Evolutionary conservation across 225 moss, liverwort and hornwort species (phyloP), one percentile per base, ranked within the genome.

Genomic region (Lunularia cruciata): DNA sequence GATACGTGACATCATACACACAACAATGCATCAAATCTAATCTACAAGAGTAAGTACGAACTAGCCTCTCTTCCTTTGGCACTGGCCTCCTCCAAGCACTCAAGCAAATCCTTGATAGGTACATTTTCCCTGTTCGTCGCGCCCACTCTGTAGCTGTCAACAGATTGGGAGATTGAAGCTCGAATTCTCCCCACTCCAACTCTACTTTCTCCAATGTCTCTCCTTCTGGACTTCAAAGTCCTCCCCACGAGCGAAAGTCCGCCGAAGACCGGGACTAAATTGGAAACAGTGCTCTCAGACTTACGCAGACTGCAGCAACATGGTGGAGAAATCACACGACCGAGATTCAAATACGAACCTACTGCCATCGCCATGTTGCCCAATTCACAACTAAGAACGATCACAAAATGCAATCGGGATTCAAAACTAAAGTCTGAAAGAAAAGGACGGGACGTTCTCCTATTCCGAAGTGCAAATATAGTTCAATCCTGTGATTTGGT

Each of bases 11-110:
- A n/a, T n/a, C n/a, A n/a, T n/a, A n/a, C 40, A 6, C 40, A 40
- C 40, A 40, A 13, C 6, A 40, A 40, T 40, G 40, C 40, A 40
- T 40, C 13, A 6, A 40, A 13, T 13, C 6, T 40, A 40, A 40
- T 40, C n/a, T n/a, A n/a, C n/a, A n/a, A n/a, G n/a, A 2, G 30
- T 3, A 43, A 45, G 45, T n/a, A n/a, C n/a, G 20, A 33, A 79
- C 81, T 78, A 39, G 83, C 94, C 94, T 89, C 86, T 20, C 82
- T 72, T 68, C 91, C 94, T 64, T 81, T 82, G 8, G 79, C 77
- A 62, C 83, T 69, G 27, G 94, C 94, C 67, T 78, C 86, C 33
- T 86, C 85, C 71, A 91, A 75, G 16, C 83, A 86, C 55, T 83
- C 78, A 77, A 88, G 63, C 70, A 94, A 61, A 60, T 74, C 80